Percentiles rank a stretch among this genome's conserved stretches.
Evolutionary conservation across 495 filamentous ascomycete genomes (phyloP).

Genomic region (Saxophila tyrrhenica): DNA sequence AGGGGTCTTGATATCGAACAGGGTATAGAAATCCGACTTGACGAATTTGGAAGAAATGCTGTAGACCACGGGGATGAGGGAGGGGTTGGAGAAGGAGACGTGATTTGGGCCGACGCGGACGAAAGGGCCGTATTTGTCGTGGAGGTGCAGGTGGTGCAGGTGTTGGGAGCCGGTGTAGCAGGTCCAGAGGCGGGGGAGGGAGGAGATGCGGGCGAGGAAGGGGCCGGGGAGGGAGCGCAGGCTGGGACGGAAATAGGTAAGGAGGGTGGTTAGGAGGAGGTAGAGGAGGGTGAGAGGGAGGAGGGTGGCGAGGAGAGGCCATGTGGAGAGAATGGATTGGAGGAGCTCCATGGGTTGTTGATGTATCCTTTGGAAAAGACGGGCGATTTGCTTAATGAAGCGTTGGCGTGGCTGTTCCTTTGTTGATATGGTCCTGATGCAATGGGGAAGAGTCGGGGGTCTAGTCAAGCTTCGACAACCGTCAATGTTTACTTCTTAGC

Average conservation of each 20-base stretch:
- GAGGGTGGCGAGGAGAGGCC: neutral
- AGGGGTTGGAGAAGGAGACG: slow-evolving; percentile 35
- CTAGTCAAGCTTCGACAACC: neutral
- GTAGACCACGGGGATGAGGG: slow-evolving; percentile 7
- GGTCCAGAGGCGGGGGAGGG: slow-evolving; percentile 26
- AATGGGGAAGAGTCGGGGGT: neutral
- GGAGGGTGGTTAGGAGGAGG: neutral
- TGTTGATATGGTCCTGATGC: too few species aligned
- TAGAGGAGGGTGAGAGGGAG: neutral
- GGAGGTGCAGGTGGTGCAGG: slow-evolving; percentile 32
- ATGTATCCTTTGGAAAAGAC: neutral
- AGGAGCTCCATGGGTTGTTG: neutral
- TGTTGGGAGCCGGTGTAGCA: slow-evolving; percentile 11
- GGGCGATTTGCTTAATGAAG: too few species aligned
- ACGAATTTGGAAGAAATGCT: slow-evolving; percentile 9
- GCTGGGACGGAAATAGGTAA: slow-evolving; percentile 1
- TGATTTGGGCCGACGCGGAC: slow-evolving; percentile 48
- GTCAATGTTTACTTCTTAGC: too few species aligned
- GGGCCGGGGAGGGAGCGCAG: slow-evolving; percentile 38
- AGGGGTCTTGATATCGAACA: slow-evolving; percentile 20
- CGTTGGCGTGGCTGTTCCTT: too few species aligned
- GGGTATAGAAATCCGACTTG: slow-evolving; percentile 31
- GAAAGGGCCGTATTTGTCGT: slow-evolving; percentile 39
- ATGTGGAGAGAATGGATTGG: neutral
- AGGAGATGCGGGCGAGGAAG: slow-evolving; percentile 29